Evolutionary conservation across 768 basidiomycete genomes (phyloP).

Genomic region (Podaxis sp.): DNA sequence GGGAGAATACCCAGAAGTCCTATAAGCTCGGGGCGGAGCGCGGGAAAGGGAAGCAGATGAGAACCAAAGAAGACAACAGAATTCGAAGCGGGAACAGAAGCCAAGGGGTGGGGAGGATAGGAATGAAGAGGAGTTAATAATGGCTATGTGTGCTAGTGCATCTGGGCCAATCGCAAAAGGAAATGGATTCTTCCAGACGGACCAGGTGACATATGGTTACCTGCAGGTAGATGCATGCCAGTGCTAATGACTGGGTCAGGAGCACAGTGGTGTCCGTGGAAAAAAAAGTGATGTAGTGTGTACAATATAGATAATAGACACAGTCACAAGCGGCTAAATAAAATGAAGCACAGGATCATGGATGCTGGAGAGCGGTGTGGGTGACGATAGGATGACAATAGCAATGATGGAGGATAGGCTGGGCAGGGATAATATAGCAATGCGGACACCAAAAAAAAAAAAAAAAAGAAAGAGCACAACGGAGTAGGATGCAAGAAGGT

Average conservation of each 20-base stretch:
- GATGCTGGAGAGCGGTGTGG: neutral
- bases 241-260: neutral
- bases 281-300: conserved; percentile 3
- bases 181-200: conserved; percentile 6
- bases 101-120: conserved; percentile 1
- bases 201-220: conserved; percentile 6
- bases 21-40: conserved; percentile 5
- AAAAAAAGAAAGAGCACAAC: conserved; percentile 3
- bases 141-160: conserved; percentile 5
- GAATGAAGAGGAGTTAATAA: conserved; percentile 5
- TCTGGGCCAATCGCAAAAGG: conserved; percentile 6
- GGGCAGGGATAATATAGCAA: conserved; percentile 1
- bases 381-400: conserved; percentile 2
- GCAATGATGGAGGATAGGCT: neutral
- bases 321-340: neutral
- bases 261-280: neutral
- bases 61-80: neutral
- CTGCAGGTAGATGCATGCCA: conserved; percentile 11
- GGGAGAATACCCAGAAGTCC: neutral
- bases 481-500: conserved; percentile 6
- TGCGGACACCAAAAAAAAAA: conserved; percentile 4
- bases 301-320: conserved; percentile 4
- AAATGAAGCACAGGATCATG: neutral
- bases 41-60: conserved; percentile 3
- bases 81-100: conserved; percentile 9